Conservation (phyloP, 805 yeast species). For the Nakazawaea populi region DNA sequence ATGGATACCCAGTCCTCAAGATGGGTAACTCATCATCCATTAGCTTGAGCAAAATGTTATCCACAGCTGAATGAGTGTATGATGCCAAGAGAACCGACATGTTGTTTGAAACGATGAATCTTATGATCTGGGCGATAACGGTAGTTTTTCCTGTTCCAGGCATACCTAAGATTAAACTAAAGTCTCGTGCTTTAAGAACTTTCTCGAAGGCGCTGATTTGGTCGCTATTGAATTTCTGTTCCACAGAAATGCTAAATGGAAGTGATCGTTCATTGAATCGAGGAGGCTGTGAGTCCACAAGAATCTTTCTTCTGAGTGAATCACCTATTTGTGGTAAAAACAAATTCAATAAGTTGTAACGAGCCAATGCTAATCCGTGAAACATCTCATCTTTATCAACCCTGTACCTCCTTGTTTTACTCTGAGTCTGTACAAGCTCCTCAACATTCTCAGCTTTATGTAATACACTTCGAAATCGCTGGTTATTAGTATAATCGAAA, state of each 20-base stretch:
- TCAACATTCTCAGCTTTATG: conserved; percentile 13
- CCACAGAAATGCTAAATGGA: conserved; percentile 15
- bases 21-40: conserved; percentile 39
- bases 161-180: conserved; percentile 86
- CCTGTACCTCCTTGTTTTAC: conserved; percentile 36
- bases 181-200: conserved; percentile 64
- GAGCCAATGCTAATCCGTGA: conserved; percentile 67
- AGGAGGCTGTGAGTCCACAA: conserved; percentile 54
- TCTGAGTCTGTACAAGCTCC: conserved; percentile 3
- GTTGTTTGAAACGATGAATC: conserved; percentile 48
- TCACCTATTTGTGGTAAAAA: conserved; percentile 47
- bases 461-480: conserved; percentile 46
- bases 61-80: conserved; percentile 95
- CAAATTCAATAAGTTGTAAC: conserved; percentile 69
- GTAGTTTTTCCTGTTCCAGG: conserved; percentile 98
- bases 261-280: conserved; percentile 25
- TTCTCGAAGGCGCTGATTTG: conserved; percentile 65
- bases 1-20: conserved; percentile 59
- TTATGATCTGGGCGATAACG: conserved; percentile 71
- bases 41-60: conserved; percentile 80
- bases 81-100: conserved; percentile 76
- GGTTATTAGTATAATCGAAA: conserved; percentile 40
- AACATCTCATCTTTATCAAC: conserved; percentile 78
- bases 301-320: conserved; percentile 32
- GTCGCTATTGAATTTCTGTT: conserved; percentile 52